A percentile compares a stretch with the other conserved stretches of the same genome.
These are phyloP conservation scores for Vinca minor DNA, from an alignment of 257 asterid genomes.

Conservation along the genomic window DNA sequence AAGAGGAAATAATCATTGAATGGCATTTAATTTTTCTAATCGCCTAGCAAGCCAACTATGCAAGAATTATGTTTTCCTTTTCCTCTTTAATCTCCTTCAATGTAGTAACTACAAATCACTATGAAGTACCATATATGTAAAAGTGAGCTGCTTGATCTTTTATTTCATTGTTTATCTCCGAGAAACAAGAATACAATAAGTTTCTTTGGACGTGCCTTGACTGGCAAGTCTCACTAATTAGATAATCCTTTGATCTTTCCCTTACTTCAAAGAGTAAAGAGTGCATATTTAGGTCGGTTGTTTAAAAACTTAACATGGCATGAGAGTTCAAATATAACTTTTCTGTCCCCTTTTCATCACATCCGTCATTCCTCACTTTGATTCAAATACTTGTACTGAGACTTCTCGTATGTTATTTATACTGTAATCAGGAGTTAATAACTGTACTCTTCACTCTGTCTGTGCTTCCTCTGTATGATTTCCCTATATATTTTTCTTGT, in stretches of 20 bases:
- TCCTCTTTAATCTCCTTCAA: background rate
- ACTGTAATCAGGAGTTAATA: background rate
- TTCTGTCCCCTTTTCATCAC: background rate
- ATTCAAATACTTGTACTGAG: background rate
- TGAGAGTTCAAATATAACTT: background rate
- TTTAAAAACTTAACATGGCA: background rate
- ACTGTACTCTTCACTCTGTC: background rate
- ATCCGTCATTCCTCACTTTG: background rate
- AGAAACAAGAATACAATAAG: too few species aligned
- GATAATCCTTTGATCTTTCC: background rate
- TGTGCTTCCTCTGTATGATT: background rate
- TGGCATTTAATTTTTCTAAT: background rate
- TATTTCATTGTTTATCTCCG: background rate
- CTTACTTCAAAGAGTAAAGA: background rate
- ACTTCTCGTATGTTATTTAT: background rate
- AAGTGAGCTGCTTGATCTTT: background rate
- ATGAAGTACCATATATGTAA: background rate
- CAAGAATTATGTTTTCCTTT: background rate
- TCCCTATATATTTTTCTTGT: background rate
- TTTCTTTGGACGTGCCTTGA: background rate
- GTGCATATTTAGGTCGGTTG: background rate
- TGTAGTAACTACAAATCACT: background rate
- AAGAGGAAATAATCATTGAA: background rate
- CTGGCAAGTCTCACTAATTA: background rate
- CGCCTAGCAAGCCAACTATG: background rate